Evolutionary conservation across 2,329 filamentous ascomycete genomes (phyloP).

Genomic region (Penicillium sp.): DNA sequence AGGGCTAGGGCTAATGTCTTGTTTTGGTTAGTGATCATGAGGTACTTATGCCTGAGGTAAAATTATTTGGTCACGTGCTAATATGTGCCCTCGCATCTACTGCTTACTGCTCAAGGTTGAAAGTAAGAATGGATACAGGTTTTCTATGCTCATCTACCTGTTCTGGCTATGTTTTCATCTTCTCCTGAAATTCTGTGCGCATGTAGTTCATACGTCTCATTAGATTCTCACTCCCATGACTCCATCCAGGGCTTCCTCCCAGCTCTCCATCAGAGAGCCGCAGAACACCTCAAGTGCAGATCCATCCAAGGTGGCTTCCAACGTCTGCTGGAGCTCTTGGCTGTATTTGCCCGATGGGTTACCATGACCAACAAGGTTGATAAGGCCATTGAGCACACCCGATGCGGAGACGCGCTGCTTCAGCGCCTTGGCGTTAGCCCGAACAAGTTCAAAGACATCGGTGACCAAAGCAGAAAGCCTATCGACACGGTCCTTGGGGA

Average conservation of each 20-base stretch:
- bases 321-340: slow-evolving; percentile 27
- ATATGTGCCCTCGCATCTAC: neutral
- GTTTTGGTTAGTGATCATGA: slow-evolving; percentile 19
- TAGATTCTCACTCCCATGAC: slow-evolving; percentile 34
- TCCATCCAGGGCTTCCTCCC: slow-evolving; percentile 47
- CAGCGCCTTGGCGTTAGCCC: slow-evolving; percentile 35
- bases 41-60: slow-evolving; percentile 1
- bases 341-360: slow-evolving; percentile 22
- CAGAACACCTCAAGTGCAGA: slow-evolving; percentile 44
- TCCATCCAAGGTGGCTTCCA: slow-evolving; percentile 39
- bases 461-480: slow-evolving; percentile 24
- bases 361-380: slow-evolving; percentile 37
- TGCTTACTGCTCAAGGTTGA: neutral
- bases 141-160: neutral
- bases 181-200: neutral
- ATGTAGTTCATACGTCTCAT: neutral
- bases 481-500: slow-evolving; percentile 37
- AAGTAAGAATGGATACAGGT: neutral
- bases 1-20: slow-evolving; percentile 38
- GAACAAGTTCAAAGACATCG: slow-evolving; percentile 35
- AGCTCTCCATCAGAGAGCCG: slow-evolving; percentile 48
- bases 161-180: neutral
- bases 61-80: neutral
- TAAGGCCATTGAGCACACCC: slow-evolving; percentile 43
- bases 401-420: slow-evolving; percentile 40